Conservation (phyloP, 371 early-diverging fungal genomes). For the Mortierella sp. region DNA sequence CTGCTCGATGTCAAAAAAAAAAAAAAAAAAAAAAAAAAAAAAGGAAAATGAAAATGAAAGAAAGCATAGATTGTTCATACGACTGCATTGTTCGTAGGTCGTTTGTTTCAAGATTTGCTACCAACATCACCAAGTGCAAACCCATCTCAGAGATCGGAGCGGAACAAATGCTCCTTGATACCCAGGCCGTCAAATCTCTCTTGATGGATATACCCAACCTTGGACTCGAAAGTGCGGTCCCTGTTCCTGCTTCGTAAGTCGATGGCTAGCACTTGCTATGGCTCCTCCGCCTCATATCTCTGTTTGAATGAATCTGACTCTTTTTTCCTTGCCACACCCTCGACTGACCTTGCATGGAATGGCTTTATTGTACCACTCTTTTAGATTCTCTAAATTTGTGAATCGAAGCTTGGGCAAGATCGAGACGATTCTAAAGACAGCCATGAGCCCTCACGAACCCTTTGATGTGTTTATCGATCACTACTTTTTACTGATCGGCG, state of each 20-base stretch:
- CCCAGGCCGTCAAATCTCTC: conserved; percentile 84
- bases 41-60: no score
- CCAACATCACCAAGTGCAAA: conserved; percentile 76
- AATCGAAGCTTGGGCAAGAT: conserved; percentile 80
- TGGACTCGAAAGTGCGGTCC: conserved; percentile 58
- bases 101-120: conserved; percentile 69
- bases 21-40: no score
- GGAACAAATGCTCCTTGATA: conserved; percentile 91
- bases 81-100: conserved; percentile 53
- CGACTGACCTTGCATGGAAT: neutral
- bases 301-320: no score
- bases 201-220: conserved; percentile 78
- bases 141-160: conserved; percentile 90
- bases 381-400: conserved; percentile 84
- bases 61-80: neutral
- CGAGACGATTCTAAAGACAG: conserved; percentile 89
- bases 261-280: no score
- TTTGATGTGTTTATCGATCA: conserved; percentile 86
- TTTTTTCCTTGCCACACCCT: neutral
- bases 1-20: no score
- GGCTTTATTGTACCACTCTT: neutral
- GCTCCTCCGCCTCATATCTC: no score
- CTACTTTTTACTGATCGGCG: conserved; percentile 86
- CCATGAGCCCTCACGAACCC: conserved; percentile 90
- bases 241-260: conserved; percentile 70